Percentiles rank a stretch among this genome's conserved stretches.
These are phyloP conservation scores for Fusarium euwallaceae DNA, from an alignment of 2,329 filamentous ascomycete genomes.

Conservation along the genomic window DNA sequence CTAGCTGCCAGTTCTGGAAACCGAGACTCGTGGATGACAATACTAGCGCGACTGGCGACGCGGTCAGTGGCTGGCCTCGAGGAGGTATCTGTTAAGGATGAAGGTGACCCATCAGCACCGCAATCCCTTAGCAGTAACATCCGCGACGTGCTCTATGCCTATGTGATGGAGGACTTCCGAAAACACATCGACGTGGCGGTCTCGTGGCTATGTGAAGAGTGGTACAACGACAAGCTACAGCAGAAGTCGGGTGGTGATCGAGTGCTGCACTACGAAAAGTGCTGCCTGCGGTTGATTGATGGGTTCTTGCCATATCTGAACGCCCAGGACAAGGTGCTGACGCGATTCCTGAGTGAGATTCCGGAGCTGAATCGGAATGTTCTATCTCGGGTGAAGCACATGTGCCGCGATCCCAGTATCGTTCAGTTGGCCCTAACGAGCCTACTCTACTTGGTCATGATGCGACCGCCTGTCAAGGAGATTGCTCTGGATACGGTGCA, in stretches of 20 bases:
- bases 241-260: constrained; percentile 60
- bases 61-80: constrained; percentile 80
- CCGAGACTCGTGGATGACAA: constrained; percentile 90
- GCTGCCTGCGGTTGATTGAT: constrained; percentile 85
- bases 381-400: constrained; percentile 76
- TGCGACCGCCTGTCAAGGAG: constrained; percentile 74
- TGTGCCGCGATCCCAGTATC: constrained; percentile 76
- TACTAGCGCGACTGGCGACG: constrained; percentile 88
- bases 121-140: constrained; percentile 75
- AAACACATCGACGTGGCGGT: constrained; percentile 90
- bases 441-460: constrained; percentile 75
- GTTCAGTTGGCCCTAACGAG: constrained; percentile 74
- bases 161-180: constrained; percentile 92
- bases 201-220: constrained; percentile 96
- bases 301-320: constrained; percentile 93
- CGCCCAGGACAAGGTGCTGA: constrained; percentile 87
- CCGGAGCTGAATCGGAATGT: constrained; percentile 81
- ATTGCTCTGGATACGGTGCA: constrained; percentile 75
- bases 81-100: constrained; percentile 67
- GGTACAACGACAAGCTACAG: constrained; percentile 85
- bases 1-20: constrained; percentile 88
- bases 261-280: constrained; percentile 80
- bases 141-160: constrained; percentile 83
- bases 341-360: constrained; percentile 91
- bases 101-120: constrained; percentile 58